Percentiles rank a stretch among this genome's conserved stretches.
Evolutionary conservation across 495 filamentous ascomycete species (phyloP).

Genomic region (Cudoniella acicularis): DNA sequence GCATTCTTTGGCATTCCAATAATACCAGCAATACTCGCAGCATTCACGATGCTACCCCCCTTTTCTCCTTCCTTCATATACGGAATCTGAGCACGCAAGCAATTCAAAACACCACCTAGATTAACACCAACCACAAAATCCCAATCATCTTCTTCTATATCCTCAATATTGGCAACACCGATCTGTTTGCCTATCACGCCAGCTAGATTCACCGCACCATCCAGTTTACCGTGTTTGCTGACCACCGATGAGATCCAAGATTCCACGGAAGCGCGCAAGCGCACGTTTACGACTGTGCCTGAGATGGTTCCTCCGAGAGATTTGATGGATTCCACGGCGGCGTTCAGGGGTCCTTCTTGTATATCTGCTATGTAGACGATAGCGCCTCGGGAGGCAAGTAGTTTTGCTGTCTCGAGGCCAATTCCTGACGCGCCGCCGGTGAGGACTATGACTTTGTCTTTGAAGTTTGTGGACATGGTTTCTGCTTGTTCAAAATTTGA

Average conservation of each 20-base stretch:
- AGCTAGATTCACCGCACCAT: constrained; percentile 50
- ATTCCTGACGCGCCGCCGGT: constrained; percentile 55
- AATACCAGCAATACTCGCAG: constrained; percentile 3
- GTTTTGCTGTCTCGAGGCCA: constrained; percentile 50
- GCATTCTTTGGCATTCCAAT: constrained; percentile 23
- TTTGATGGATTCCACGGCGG: background rate
- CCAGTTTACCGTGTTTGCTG: constrained; percentile 37
- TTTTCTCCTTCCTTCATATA: constrained; percentile 30
- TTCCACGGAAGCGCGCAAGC: constrained; percentile 36
- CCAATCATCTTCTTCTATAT: constrained; percentile 39
- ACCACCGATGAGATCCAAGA: constrained; percentile 44
- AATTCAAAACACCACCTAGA: constrained; percentile 50
- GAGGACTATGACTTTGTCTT: constrained; percentile 45
- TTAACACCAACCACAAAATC: constrained; percentile 38
- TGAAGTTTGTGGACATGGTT: background rate
- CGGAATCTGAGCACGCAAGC: constrained; percentile 48
- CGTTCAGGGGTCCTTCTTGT: constrained; percentile 33
- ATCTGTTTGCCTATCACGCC: constrained; percentile 31
- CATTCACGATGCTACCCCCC: constrained; percentile 28
- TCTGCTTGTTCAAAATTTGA: too few species aligned
- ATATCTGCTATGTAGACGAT: constrained; percentile 51
- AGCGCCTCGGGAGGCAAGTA: constrained; percentile 46
- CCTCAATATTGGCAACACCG: constrained; percentile 30
- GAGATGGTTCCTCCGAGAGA: background rate
- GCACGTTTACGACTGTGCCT: constrained; percentile 35